These are phyloP conservation scores for Botrytis squamosa DNA, from an alignment of 2,329 filamentous ascomycete genomes.

Conservation along the genomic window DNA sequence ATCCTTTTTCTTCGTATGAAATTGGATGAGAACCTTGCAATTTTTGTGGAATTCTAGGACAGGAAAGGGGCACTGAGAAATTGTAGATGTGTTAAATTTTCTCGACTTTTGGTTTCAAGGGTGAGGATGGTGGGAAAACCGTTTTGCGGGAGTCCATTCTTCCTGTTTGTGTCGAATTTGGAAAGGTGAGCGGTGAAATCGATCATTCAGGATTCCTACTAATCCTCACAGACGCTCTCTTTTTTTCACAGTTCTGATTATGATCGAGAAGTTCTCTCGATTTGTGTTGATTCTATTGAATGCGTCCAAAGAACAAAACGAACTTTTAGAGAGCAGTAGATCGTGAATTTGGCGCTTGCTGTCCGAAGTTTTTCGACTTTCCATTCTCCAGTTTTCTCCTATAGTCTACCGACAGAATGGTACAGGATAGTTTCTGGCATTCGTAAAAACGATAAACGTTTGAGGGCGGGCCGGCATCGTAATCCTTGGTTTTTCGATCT, in stretches of 20 bases:
- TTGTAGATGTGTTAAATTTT: neutral
- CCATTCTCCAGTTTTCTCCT: neutral
- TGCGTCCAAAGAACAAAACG: neutral
- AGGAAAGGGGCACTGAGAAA: neutral
- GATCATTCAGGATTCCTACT: neutral
- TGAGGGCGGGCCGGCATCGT: neutral
- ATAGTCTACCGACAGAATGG: neutral
- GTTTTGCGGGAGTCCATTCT: neutral
- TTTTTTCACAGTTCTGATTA: too few species aligned
- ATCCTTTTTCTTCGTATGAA: neutral
- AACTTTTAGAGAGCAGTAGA: neutral
- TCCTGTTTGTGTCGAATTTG: neutral
- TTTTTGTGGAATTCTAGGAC: neutral
- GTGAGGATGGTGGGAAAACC: neutral
- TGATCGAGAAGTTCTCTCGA: neutral
- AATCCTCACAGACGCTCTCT: too few species aligned
- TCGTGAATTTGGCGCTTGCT: neutral
- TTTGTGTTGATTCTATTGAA: neutral
- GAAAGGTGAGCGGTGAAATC: neutral
- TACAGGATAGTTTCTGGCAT: neutral
- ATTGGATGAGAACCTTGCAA: neutral
- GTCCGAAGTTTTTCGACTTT: neutral
- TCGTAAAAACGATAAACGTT: neutral
- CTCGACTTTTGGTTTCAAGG: neutral
- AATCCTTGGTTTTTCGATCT: neutral